These are phyloP conservation scores for Cynara cardunculus DNA, from an alignment of 129 eudicot species.

Conservation along the genomic window DNA sequence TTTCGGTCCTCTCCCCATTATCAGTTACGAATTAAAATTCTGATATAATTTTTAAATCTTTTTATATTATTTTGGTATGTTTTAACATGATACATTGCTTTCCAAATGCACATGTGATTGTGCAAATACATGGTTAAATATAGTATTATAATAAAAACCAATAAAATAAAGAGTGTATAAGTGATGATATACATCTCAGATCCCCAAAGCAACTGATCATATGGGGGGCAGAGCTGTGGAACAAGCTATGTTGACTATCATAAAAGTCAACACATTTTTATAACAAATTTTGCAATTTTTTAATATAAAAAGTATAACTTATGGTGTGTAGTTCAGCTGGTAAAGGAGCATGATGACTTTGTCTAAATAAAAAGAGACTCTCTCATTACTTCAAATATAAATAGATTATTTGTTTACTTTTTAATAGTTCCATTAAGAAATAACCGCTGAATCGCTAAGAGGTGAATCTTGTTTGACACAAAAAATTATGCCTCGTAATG, in stretches of 20 bases:
- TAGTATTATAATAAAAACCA: not conserved
- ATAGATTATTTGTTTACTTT: too few species aligned
- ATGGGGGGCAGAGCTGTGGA: not conserved
- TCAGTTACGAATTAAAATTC: not conserved
- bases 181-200: slow-evolving; percentile 16
- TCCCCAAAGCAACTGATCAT: slow-evolving; percentile 35
- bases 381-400: too few species aligned
- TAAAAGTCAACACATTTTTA: not conserved
- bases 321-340: too few species aligned
- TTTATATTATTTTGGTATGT: not conserved
- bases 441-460: too few species aligned
- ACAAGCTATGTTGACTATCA: not conserved
- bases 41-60: not conserved
- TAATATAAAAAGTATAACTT: too few species aligned
- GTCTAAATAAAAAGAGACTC: too few species aligned
- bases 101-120: slow-evolving; percentile 18
- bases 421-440: too few species aligned
- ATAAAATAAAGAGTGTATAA: slow-evolving; percentile 8
- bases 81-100: not conserved
- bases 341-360: too few species aligned
- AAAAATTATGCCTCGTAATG: too few species aligned
- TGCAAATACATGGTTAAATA: slow-evolving; percentile 21
- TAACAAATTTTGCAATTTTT: not conserved
- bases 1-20: too few species aligned
- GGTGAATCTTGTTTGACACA: too few species aligned